phyloP scores from a whole-genome alignment of 441 rosid genomes.

The Biscutella laevigata region DNA sequence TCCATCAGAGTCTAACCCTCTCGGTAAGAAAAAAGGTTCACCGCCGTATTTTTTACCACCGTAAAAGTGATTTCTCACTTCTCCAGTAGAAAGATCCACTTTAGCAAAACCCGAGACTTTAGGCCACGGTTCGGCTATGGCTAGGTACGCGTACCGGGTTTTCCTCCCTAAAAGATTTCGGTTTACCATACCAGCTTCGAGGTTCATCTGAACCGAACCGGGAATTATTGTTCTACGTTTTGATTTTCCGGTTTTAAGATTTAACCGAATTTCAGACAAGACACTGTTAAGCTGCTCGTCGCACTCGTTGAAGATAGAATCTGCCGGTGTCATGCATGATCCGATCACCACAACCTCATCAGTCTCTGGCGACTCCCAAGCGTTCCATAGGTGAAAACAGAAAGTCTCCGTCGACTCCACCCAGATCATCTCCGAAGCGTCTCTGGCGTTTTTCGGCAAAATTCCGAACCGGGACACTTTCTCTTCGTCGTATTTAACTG shows the following conservation, averaged over 20 bases:
- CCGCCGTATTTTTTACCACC: constrained; percentile 54
- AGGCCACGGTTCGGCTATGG: constrained; percentile 80
- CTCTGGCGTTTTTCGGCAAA: constrained; percentile 34
- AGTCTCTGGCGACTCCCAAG: constrained; percentile 75
- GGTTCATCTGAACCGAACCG: constrained; percentile 42
- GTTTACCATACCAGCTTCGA: constrained; percentile 79
- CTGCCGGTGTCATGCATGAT: constrained; percentile 84
- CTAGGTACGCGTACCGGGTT: constrained; percentile 52
- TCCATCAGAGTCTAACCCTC: constrained; percentile 20
- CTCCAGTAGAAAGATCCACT: constrained; percentile 55
- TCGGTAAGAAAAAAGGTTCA: constrained; percentile 59
- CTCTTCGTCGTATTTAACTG: constrained; percentile 53
- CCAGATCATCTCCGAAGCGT: constrained; percentile 50
- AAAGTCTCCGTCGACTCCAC: constrained; percentile 60
- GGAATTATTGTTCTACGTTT: constrained; percentile 46
- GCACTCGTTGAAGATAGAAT: constrained; percentile 71
- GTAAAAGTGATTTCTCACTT: constrained; percentile 40
- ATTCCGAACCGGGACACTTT: constrained; percentile 62
- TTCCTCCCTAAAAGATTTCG: constrained; percentile 53
- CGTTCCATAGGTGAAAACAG: constrained; percentile 77
- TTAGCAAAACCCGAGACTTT: constrained; percentile 68
- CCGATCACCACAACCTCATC: constrained; percentile 73
- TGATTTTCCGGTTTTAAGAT: constrained; percentile 53
- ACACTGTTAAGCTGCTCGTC: constrained; percentile 52
- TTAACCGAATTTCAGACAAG: constrained; percentile 60